phyloP scores from a whole-genome alignment of 2,329 filamentous ascomycete genomes.

The Apiospora hydei region DNA sequence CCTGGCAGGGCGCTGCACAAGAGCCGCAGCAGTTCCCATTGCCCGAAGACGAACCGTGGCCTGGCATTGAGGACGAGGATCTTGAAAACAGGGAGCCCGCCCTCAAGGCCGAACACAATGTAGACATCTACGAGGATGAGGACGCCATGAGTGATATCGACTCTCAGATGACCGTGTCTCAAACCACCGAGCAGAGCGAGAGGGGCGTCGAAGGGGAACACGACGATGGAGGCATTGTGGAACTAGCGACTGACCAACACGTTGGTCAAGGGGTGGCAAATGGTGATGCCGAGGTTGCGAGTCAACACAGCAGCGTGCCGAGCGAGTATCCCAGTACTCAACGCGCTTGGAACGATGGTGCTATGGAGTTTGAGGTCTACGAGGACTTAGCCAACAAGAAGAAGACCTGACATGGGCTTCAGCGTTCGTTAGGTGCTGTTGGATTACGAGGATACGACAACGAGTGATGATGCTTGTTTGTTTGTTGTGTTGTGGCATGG shows the following conservation, averaged over 20 bases:
- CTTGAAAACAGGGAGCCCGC: slow-evolving; percentile 58
- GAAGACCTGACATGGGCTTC: background rate
- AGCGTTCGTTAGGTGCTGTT: background rate
- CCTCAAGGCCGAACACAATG: slow-evolving; percentile 20
- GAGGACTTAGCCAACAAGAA: slow-evolving; percentile 27
- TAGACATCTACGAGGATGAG: slow-evolving; percentile 28
- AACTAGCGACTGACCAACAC: background rate
- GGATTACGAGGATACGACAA: background rate
- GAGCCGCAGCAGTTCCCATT: slow-evolving; percentile 35
- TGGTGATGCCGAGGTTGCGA: slow-evolving; percentile 44
- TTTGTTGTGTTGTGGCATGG: slow-evolving; percentile 22
- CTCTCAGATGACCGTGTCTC: slow-evolving; percentile 14
- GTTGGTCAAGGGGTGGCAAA: slow-evolving; percentile 6
- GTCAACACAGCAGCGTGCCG: slow-evolving; percentile 57
- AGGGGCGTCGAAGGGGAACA: slow-evolving; percentile 14
- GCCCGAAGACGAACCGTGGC: slow-evolving; percentile 65
- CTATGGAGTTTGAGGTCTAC: slow-evolving; percentile 28
- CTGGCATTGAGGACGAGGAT: slow-evolving; percentile 60
- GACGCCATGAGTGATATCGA: slow-evolving; percentile 36
- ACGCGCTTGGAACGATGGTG: slow-evolving; percentile 44
- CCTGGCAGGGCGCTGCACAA: slow-evolving; percentile 42
- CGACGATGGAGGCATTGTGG: background rate
- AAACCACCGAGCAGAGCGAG: slow-evolving; percentile 14
- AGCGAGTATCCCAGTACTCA: slow-evolving; percentile 64
- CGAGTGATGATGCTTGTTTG: background rate